Evolutionary conservation across 352 stramenopile genomes (phyloP), one percentile per base, ranked within the genome.

Genomic region (Phytophthora pisi): DNA sequence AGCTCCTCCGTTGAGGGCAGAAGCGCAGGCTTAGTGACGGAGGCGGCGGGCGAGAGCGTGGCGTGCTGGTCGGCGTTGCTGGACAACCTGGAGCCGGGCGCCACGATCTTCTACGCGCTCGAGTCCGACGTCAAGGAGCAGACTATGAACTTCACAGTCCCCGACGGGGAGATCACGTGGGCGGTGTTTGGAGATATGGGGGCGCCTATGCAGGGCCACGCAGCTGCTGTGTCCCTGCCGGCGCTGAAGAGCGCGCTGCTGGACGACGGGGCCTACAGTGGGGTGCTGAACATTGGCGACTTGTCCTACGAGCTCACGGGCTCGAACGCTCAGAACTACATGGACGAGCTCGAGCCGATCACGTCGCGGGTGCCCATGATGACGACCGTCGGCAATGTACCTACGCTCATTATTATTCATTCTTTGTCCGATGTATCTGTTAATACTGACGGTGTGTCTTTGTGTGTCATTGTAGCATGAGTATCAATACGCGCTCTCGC

Each of bases 141-240:
- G 16, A 42, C 18, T 4, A 68, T 74, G 56, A 87, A 75, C 66
- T 91, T 91, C 53, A 83, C 77, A n/a, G 70, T 82, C 11, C 77
- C 82, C 0, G 52, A 53, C 3, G 61, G 46, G 30, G 68, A 72
- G 34, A 77, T 87, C 45, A 91, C 84, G 66, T 94, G 86, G 86
- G 86, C 82, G 0, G 81, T 93, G 45, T 93, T 92, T 71, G 86
- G 86, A 4, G 86, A 93, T 45, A 70, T 93, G 57, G 84, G 79
- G 0, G 80, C 82, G 0, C 78, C 81, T 0, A 68, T 87, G 59
- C 75, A 89, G 53, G 78, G 77, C 8, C 68, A 79, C 5, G 86
- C 84, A 4, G 79, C 86, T 15, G 86, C 73, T 7, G 72, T 93
- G 28, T 82, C 86, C 13, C 55, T 93, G 3, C 84, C 81, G 5